Evolutionary conservation across 2,329 filamentous ascomycete genomes (phyloP).

Genomic region (Elsinoe perseae): DNA sequence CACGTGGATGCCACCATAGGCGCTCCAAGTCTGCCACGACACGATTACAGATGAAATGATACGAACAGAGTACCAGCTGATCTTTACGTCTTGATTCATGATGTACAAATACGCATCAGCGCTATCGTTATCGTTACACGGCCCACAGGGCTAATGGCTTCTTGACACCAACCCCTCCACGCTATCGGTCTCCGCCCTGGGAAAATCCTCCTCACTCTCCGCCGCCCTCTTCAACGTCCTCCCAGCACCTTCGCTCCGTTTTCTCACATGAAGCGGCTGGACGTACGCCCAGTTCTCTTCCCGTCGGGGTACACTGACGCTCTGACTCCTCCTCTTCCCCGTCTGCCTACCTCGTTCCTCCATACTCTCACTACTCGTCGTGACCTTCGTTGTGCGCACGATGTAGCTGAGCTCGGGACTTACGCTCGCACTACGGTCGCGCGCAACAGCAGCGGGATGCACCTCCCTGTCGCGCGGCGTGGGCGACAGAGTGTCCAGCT

Average conservation of each 20-base stretch:
- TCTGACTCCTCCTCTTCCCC: constrained; percentile 15
- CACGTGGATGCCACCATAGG: background rate
- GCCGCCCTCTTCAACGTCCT: background rate
- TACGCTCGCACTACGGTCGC: background rate
- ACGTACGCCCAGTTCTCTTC: constrained; percentile 6
- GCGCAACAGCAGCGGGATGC: background rate
- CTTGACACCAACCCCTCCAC: constrained; percentile 6
- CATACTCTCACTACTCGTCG: background rate
- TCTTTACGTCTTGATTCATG: background rate
- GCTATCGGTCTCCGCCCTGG: background rate
- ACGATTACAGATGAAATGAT: background rate
- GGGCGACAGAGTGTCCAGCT: background rate
- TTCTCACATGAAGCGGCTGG: background rate
- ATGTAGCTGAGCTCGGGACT: constrained; percentile 15
- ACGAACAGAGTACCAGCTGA: background rate
- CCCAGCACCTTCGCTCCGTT: constrained; percentile 2
- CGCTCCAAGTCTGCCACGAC: background rate
- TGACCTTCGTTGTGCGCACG: constrained; percentile 5
- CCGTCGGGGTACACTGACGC: background rate
- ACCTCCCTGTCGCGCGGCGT: background rate
- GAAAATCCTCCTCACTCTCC: constrained; percentile 10
- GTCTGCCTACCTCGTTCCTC: background rate
- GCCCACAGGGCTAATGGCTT: background rate
- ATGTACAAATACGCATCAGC: background rate
- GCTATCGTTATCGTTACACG: constrained; percentile 8